These are phyloP conservation scores for Elsinoe fawcettii DNA, from an alignment of 2,329 filamentous ascomycete species.

Conservation along the genomic window DNA sequence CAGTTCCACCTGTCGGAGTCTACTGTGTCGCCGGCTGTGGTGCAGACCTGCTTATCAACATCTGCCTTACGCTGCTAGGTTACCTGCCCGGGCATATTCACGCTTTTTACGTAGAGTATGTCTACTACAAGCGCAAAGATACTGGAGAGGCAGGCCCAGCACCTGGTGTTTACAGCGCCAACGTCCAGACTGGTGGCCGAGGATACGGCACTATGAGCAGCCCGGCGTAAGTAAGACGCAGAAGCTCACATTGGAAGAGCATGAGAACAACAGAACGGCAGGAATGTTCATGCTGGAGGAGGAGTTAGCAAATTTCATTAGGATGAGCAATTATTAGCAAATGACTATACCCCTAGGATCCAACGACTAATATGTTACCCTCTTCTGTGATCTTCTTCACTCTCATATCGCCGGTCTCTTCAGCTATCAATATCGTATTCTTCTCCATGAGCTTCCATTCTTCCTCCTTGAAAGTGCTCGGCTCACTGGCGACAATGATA, in stretches of 20 bases:
- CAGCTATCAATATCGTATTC: constrained; percentile 40
- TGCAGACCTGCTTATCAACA: constrained; percentile 42
- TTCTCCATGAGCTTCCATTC: constrained; percentile 46
- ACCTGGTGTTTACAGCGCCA: constrained; percentile 63
- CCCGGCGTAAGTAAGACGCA: constrained; percentile 37
- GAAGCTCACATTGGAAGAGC: background rate
- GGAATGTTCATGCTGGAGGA: too few species aligned
- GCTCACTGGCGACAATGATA: constrained; percentile 48
- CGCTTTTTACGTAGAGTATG: constrained; percentile 73
- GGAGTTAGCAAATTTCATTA: too few species aligned
- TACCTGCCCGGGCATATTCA: constrained; percentile 67
- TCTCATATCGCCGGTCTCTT: constrained; percentile 32
- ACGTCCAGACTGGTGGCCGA: constrained; percentile 60
- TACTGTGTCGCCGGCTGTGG: constrained; percentile 44
- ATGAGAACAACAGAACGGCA: background rate
- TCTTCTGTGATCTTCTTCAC: constrained; percentile 26
- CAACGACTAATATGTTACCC: background rate
- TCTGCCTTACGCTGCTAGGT: constrained; percentile 40
- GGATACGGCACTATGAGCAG: constrained; percentile 26
- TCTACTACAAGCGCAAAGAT: constrained; percentile 70
- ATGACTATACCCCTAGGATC: background rate
- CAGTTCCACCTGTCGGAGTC: constrained; percentile 44
- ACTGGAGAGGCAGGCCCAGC: constrained; percentile 55
- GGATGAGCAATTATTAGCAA: background rate
- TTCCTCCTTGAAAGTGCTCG: constrained; percentile 44